Evolutionary conservation across 1,139 yeast genomes (phyloP).

Genomic region (Pichia inconspicua): DNA sequence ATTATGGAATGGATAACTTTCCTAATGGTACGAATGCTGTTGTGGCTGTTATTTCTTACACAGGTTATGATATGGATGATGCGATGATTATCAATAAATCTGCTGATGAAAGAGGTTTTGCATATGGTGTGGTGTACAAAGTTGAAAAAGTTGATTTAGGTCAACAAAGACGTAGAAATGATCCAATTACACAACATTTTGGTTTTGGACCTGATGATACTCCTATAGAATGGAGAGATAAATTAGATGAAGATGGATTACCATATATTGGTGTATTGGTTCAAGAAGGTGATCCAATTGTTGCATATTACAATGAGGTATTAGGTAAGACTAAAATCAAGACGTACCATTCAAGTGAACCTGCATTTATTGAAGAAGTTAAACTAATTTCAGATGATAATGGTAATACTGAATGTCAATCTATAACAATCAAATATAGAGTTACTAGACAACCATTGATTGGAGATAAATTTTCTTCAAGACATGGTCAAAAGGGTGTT

Average conservation of each 20-base stretch:
- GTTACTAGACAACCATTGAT: conserved; percentile 87
- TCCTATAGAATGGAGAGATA: conserved; percentile 86
- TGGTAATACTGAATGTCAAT: conserved; percentile 74
- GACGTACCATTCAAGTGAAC: conserved; percentile 89
- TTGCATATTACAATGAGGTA: conserved; percentile 88
- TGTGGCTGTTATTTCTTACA: conserved; percentile 96
- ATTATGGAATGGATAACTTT: conserved; percentile 95
- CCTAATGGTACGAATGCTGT: conserved; percentile 99
- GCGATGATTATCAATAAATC: conserved; percentile 98
- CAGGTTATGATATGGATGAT: conserved; percentile 99
- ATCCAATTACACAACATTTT: conserved; percentile 88
- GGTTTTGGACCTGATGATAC: conserved; percentile 92
- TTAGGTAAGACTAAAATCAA: conserved; percentile 85
- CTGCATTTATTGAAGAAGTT: conserved; percentile 93
- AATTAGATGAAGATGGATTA: conserved; percentile 86
- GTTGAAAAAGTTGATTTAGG: conserved; percentile 84
- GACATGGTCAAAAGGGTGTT: conserved; percentile 99
- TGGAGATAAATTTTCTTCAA: conserved; percentile 96
- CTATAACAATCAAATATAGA: conserved; percentile 81
- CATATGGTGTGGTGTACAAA: conserved; percentile 93
- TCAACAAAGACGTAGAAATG: conserved; percentile 78
- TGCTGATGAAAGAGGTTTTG: conserved; percentile 97
- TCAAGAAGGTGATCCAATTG: conserved; percentile 93
- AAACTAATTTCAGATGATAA: conserved; percentile 80
- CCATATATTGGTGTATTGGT: conserved; percentile 84